Evolutionary conservation across 768 basidiomycete species (phyloP).

Genomic region (Suillus fuscotomentosus): DNA sequence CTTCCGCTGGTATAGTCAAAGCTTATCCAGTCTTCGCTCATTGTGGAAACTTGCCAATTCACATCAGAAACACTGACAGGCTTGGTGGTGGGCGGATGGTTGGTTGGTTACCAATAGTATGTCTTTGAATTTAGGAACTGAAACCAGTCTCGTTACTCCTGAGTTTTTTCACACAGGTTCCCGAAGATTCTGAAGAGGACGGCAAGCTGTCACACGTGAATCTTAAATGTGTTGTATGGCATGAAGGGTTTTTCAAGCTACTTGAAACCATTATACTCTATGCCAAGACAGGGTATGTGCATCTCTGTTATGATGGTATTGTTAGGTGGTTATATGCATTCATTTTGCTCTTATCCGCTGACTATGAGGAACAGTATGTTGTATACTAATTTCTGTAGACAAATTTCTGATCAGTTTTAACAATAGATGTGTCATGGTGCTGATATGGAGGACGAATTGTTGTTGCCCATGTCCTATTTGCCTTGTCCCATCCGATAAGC

Average conservation of each 20-base stretch:
- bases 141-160: too few relatives aligned
- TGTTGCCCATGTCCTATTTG: constrained; percentile 37
- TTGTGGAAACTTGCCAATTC: constrained; percentile 31
- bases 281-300: constrained; percentile 21
- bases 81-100: constrained; percentile 35
- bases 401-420: background rate
- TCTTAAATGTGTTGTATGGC: constrained; percentile 37
- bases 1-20: constrained; percentile 35
- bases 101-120: constrained; percentile 39
- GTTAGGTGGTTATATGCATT: constrained; percentile 30
- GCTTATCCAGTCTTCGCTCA: constrained; percentile 36
- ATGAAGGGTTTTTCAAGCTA: constrained; percentile 28
- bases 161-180: background rate
- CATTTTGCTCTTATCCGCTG: constrained; percentile 37
- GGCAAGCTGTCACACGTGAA: constrained; percentile 27
- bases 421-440: constrained; percentile 35
- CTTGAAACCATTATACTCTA: constrained; percentile 22
- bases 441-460: constrained; percentile 29
- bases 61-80: constrained; percentile 33
- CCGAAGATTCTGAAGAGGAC: constrained; percentile 22
- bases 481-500: constrained; percentile 28
- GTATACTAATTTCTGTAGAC: constrained; percentile 23
- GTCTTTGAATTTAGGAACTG: constrained; percentile 14
- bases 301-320: constrained; percentile 29
- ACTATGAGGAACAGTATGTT: constrained; percentile 46